Evolutionary conservation across 768 basidiomycete species (phyloP), one percentile per base, ranked within the genome.

Genomic region (Hypholoma sublateritium): DNA sequence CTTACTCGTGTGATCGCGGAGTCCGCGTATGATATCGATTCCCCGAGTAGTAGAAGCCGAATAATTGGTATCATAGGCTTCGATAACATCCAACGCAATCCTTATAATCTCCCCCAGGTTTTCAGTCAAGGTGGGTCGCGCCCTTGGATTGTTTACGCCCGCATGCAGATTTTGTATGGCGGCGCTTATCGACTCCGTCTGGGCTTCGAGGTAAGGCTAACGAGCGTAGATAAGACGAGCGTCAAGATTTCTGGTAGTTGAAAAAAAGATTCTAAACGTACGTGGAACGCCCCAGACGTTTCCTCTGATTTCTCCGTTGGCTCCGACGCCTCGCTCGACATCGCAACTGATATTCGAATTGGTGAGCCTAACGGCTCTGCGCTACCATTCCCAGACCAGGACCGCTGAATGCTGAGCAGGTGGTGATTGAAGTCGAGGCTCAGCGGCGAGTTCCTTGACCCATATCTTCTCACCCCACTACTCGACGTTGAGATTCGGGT

Each of bases 51-150:
- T 80, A 1, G 88, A 82, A 1, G 77, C 72, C 0, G 97, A 95
- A 4, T 98, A 78, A 62, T 92, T 93, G 70, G 94, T 93, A 61
- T 91, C 89, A 71, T 93, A 95, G 7, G 98, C 95, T 0, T 95
- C 94, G 50, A 98, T 95, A 64, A 99, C 97, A 63, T 91, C 94
- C 3, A 94, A 93, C 44, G 96, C 96, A 68, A 98, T 97, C 22
- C 95, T 97, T 69, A 98, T 96, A 68, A 98, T 98, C 69, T 97
- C 90, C 2, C 95, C 93, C 51, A 99, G 74, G 71, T 96, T 92
- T 67, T 99, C 95, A 74, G 87, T 91, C 44, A 98, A 75, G 9
- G 88, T 88, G 1, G 91, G 85, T 9, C 91, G 85, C 4, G 91
- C 89, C 35, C 87, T 91, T 6, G 94, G 93, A 56, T 87, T 90